Conservation (phyloP, 2,329 filamentous ascomycete species). For the Ambrosiella beaveri region DNA sequence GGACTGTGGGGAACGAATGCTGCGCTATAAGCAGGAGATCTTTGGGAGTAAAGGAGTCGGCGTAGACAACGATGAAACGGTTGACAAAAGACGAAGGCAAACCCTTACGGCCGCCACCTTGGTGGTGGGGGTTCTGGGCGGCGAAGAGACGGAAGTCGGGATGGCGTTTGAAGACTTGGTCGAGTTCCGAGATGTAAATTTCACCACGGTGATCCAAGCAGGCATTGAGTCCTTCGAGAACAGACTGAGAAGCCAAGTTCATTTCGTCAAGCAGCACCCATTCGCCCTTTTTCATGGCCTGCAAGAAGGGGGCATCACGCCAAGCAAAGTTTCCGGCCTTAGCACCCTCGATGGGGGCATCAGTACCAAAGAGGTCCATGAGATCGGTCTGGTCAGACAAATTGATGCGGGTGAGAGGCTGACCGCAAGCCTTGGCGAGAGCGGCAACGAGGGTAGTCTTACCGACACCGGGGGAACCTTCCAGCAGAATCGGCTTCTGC, state of each 20-base stretch:
- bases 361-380: slow-evolving; percentile 93
- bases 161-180: slow-evolving; percentile 83
- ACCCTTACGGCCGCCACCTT: slow-evolving; percentile 88
- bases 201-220: slow-evolving; percentile 93
- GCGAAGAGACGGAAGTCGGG: slow-evolving; percentile 87
- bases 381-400: slow-evolving; percentile 94
- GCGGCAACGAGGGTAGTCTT: slow-evolving; percentile 90
- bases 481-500: slow-evolving; percentile 77
- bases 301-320: slow-evolving; percentile 87
- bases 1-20: slow-evolving; percentile 53
- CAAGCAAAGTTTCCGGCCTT: slow-evolving; percentile 82
- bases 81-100: slow-evolving; percentile 93
- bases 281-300: slow-evolving; percentile 89
- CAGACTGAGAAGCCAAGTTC: slow-evolving; percentile 93
- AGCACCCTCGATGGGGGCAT: slow-evolving; percentile 87
- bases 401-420: slow-evolving; percentile 81
- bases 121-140: slow-evolving; percentile 92
- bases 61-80: slow-evolving; percentile 93
- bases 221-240: slow-evolving; percentile 88
- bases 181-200: slow-evolving; percentile 86
- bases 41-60: slow-evolving; percentile 67
- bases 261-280: slow-evolving; percentile 98
- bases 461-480: slow-evolving; percentile 94
- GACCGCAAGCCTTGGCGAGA: slow-evolving; percentile 61
- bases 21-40: slow-evolving; percentile 71